Evolutionary conservation across 495 filamentous ascomycete species (phyloP).

Genomic region (Extremus antarcticus): DNA sequence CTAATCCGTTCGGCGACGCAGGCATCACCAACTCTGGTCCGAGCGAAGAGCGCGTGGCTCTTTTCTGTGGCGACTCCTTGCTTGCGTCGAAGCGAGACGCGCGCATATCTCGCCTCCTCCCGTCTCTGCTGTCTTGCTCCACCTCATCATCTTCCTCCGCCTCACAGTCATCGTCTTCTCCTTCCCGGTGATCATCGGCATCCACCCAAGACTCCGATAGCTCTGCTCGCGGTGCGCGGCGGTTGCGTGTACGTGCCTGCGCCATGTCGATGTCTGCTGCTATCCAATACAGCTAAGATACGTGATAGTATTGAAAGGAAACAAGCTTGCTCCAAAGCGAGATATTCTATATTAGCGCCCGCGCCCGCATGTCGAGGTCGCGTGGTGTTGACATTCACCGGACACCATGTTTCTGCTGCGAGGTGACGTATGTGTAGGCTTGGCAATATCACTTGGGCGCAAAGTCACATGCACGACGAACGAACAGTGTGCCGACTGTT

Average conservation of each 20-base stretch:
- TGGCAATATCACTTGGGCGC: too few species aligned
- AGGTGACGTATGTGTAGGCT: too few species aligned
- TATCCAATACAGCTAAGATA: too few species aligned
- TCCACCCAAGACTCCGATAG: constrained; percentile 28
- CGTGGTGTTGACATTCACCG: too few species aligned
- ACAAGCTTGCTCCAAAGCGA: too few species aligned
- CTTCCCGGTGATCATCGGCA: constrained; percentile 13
- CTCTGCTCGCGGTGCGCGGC: constrained; percentile 17
- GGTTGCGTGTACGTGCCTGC: background rate
- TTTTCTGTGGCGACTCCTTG: constrained; percentile 12
- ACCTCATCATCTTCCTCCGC: constrained; percentile 1
- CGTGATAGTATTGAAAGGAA: too few species aligned
- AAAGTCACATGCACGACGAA: background rate
- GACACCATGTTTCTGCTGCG: too few species aligned
- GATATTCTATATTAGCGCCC: too few species aligned
- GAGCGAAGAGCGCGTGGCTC: constrained; percentile 15
- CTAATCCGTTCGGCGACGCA: constrained; percentile 22
- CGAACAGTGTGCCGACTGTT: too few species aligned
- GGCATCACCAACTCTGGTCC: constrained; percentile 43
- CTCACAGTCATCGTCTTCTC: constrained; percentile 5
- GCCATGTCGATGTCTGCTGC: too few species aligned
- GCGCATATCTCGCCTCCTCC: background rate
- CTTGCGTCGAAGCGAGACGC: background rate
- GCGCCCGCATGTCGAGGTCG: background rate
- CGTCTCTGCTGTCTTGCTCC: background rate